Base-by-base conservation (phyloP, 169 alveolate genomes). In the Babesia ovis region DNA sequence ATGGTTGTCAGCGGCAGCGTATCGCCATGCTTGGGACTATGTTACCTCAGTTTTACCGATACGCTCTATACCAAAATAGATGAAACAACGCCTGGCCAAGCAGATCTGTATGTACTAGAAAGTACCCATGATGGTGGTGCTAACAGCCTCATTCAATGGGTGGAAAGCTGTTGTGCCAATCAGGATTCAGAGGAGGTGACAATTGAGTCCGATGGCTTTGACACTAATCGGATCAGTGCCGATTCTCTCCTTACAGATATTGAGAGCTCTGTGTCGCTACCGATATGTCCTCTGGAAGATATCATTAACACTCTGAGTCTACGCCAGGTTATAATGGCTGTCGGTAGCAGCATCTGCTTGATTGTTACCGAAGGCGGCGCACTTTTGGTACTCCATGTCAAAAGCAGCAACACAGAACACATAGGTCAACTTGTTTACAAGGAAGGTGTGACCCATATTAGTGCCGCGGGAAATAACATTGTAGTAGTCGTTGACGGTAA, bases 1-100 rank as follows among this genome's bases (percentile, higher is more conserved):
- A 50, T 79, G 61, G 58, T 41, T 32, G 64, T 61, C 5, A 57
- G 60, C 32, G 87, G 87, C 39, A 69, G 51, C 42, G 70, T 79
- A 12, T 18, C 62, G 12, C 62, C 50, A 31, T 31, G 46, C 20
- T 27, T 51, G 53, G 82, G 87, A 50, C 64, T 79, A 34, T 79
- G 87, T 62, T 79, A 70, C 68, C 69, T 79, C 39, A 31, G 53
- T n/a, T 64, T 60, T 43, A 29, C 8, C 35, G 59, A 45, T 16
- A 41, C 62, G 29, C 31, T 60, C 4, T 60, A 72, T 71, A 18
- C 67, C 34, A 25, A 32, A n/a, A 34, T n/a, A 27, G 4, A 3
- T 14, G 56, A 8, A 18, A 16, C 68, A 2, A 20, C 29, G 37
- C 34, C 11, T 31, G 57, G 29, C 12, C 22, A 18, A 29, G 29